Evolutionary conservation across 495 filamentous ascomycete genomes (phyloP).

Genomic region (Chlorociboria aeruginascens): DNA sequence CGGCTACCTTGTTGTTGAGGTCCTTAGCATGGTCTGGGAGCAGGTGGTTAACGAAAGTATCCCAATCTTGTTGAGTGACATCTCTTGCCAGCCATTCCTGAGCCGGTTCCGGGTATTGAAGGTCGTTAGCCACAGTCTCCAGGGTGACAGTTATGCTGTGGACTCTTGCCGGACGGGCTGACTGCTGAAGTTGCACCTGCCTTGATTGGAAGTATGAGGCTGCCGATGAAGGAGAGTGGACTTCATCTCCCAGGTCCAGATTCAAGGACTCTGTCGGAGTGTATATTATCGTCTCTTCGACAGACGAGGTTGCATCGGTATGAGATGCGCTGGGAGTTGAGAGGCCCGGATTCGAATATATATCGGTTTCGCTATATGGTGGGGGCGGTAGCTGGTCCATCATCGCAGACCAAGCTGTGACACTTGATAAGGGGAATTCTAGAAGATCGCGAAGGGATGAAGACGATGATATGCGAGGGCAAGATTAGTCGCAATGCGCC

Average conservation of each 20-base stretch:
- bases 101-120: conserved; percentile 6
- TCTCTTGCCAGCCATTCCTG: conserved; percentile 21
- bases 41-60: conserved; percentile 32
- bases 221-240: conserved; percentile 8
- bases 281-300: conserved; percentile 29
- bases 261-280: conserved; percentile 28
- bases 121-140: conserved; percentile 15
- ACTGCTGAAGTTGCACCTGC: neutral
- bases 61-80: conserved; percentile 33
- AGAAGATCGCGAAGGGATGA: too few relatives aligned
- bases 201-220: conserved; percentile 14
- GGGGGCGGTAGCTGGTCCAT: conserved; percentile 26
- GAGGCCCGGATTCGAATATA: conserved; percentile 25
- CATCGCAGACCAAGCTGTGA: too few relatives aligned
- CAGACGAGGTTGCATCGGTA: conserved; percentile 21
- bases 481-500: too few relatives aligned
- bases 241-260: conserved; percentile 10
- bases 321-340: conserved; percentile 3
- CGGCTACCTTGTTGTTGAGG: conserved; percentile 10
- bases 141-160: conserved; percentile 6
- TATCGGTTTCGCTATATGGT: conserved; percentile 38
- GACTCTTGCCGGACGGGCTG: neutral
- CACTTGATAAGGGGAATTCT: too few relatives aligned
- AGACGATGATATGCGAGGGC: too few relatives aligned
- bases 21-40: conserved; percentile 7